Evolutionary conservation across 2,329 filamentous ascomycete genomes (phyloP).

Genomic region (Fusarium sp.): DNA sequence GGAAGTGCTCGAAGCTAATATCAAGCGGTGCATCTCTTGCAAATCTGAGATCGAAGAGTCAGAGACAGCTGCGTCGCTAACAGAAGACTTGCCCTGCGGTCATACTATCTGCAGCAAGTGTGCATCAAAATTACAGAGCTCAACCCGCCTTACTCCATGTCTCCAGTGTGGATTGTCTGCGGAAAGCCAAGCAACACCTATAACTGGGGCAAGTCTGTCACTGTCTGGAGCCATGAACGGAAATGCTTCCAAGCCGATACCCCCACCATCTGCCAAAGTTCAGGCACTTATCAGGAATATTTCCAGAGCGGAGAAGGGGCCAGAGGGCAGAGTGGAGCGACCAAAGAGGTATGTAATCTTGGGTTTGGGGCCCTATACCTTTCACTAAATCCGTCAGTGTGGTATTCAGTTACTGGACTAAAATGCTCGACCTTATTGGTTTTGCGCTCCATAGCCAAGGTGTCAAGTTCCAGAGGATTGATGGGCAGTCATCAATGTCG

Average conservation of each 20-base stretch:
- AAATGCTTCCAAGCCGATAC: background rate
- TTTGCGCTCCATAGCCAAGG: background rate
- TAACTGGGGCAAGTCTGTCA: no score
- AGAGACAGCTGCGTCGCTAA: background rate
- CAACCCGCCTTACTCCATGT: background rate
- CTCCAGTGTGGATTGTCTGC: background rate
- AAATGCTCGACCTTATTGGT: background rate
- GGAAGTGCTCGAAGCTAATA: background rate
- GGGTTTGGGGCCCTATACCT: background rate
- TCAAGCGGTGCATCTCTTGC: background rate
- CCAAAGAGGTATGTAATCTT: background rate
- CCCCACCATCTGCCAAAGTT: background rate
- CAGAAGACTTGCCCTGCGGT: background rate
- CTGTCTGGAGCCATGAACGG: background rate
- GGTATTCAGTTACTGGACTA: background rate
- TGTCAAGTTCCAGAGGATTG: background rate
- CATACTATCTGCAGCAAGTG: background rate
- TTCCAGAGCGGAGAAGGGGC: background rate
- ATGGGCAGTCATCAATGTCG: background rate
- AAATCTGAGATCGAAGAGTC: background rate
- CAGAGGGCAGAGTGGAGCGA: background rate
- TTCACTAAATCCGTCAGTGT: background rate
- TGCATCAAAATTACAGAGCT: background rate
- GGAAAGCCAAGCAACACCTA: background rate
- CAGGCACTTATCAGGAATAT: background rate